Percentiles rank a stretch among this genome's conserved stretches.
Conservation (phyloP, 2,329 filamentous ascomycete species). For the Cyclaneusma minus region DNA sequence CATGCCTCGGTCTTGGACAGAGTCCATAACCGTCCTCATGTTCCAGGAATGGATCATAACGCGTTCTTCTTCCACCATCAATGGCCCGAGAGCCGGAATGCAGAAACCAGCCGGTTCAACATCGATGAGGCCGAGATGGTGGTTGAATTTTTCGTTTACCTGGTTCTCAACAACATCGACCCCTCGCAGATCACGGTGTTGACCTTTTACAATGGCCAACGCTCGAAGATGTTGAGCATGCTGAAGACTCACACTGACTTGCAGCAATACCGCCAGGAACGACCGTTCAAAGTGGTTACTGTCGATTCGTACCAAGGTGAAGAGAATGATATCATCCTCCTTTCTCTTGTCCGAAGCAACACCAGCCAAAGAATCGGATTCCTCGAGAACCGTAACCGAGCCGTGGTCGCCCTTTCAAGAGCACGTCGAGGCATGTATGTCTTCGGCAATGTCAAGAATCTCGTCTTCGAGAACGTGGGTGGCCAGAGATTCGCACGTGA, state of each 20-base stretch:
- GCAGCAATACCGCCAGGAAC: conserved; percentile 2
- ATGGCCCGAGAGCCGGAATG: conserved; percentile 49
- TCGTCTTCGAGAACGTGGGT: conserved; percentile 25
- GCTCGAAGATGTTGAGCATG: conserved; percentile 41
- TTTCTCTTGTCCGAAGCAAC: conserved; percentile 69
- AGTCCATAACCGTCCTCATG: conserved; percentile 31
- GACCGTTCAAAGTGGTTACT: conserved; percentile 50
- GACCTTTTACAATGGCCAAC: conserved; percentile 80
- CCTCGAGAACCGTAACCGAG: conserved; percentile 43
- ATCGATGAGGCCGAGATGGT: conserved; percentile 62
- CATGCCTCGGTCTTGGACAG: conserved; percentile 36
- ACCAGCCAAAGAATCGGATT: conserved; percentile 49
- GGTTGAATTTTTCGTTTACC: conserved; percentile 53
- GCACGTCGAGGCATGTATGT: conserved; percentile 70
- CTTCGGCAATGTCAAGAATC: conserved; percentile 56
- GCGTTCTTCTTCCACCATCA: conserved; percentile 48
- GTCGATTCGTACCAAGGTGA: conserved; percentile 88
- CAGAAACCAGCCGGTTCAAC: conserved; percentile 54
- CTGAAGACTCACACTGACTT: conserved; percentile 27
- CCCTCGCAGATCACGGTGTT: conserved; percentile 57
- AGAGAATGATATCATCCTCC: conserved; percentile 69
- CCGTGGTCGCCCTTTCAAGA: conserved; percentile 46
- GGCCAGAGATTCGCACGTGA: too few species aligned
- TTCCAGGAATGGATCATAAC: conserved; percentile 49
- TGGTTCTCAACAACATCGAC: conserved; percentile 49